Percentiles rank a stretch among this genome's conserved stretches.
phyloP scores from a whole-genome alignment of 2,329 filamentous ascomycete genomes.

The Fusarium nelsonii region DNA sequence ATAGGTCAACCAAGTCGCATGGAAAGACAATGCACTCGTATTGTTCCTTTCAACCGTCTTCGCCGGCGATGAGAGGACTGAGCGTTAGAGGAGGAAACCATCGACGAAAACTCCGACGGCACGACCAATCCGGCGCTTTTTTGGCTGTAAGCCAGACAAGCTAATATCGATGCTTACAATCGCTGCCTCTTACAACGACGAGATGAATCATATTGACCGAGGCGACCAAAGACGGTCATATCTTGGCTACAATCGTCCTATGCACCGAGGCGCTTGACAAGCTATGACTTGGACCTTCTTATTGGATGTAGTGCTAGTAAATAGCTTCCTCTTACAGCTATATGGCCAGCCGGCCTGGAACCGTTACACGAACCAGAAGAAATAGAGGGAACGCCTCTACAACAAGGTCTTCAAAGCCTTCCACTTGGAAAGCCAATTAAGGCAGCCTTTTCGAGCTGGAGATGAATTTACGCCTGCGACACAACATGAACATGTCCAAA shows the following conservation, averaged over 20 bases:
- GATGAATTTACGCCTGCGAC: not conserved
- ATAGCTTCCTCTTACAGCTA: slow-evolving; percentile 7
- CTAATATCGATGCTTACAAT: not conserved
- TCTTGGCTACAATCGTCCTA: not conserved
- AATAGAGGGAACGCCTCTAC: slow-evolving; percentile 1
- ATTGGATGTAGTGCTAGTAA: not conserved
- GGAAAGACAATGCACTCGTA: slow-evolving; percentile 31
- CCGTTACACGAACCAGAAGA: not conserved
- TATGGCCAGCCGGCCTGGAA: not conserved
- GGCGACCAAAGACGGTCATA: slow-evolving; percentile 3
- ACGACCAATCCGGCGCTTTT: not conserved
- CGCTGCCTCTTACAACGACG: slow-evolving; percentile 8
- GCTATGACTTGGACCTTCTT: slow-evolving; percentile 6
- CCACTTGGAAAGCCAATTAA: not conserved
- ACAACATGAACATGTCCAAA: slow-evolving; percentile 22
- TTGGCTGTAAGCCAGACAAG: not conserved
- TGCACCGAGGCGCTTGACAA: not conserved
- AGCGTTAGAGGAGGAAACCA: not conserved
- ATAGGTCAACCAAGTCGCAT: slow-evolving; percentile 27
- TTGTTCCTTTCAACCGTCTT: not conserved
- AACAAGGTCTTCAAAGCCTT: too few species aligned
- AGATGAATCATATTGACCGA: slow-evolving; percentile 10
- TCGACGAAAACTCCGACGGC: not conserved
- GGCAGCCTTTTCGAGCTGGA: not conserved
- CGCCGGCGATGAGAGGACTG: not conserved